Conservation (phyloP, 1,139 yeast species). For the Scheffersomyces stambukii region DNA sequence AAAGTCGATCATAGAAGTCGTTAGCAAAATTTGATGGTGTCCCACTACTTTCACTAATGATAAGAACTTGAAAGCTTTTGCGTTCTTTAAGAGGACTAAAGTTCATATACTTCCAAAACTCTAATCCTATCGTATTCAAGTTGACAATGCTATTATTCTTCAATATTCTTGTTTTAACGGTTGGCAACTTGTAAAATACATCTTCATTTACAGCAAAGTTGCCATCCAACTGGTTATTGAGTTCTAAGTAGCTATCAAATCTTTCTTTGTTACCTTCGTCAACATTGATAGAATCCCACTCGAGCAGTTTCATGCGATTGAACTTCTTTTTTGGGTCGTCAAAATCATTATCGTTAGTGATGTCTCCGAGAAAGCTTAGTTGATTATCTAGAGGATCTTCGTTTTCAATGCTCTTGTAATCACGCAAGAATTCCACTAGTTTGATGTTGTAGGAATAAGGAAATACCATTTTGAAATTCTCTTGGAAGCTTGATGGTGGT, state of each 20-base stretch:
- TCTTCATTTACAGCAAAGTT: constrained; percentile 12
- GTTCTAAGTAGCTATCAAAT: constrained; percentile 20
- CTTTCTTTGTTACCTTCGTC: constrained; percentile 16
- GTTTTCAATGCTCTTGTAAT: constrained; percentile 15
- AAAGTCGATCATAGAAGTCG: constrained; percentile 38
- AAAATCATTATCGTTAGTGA: constrained; percentile 30
- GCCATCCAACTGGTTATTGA: constrained; percentile 9
- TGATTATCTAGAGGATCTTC: constrained; percentile 27
- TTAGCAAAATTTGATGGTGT: constrained; percentile 15
- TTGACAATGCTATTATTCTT: constrained; percentile 32
- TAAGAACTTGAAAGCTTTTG: constrained; percentile 42
- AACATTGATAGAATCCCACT: constrained; percentile 33
- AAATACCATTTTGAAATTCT: constrained; percentile 20
- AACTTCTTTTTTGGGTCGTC: constrained; percentile 26
- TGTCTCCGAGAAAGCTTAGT: constrained; percentile 36
- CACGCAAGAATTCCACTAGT: constrained; percentile 30
- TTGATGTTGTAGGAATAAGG: constrained; percentile 32
- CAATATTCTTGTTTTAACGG: constrained; percentile 23
- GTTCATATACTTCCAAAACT: constrained; percentile 54
- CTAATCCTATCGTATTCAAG: constrained; percentile 33
- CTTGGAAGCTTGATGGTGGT: constrained; percentile 5
- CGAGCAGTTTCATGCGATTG: constrained; percentile 21
- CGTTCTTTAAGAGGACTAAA: constrained; percentile 51
- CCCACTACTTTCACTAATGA: constrained; percentile 34
- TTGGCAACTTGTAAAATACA: constrained; percentile 20